Base-by-base conservation (phyloP, 1,139 yeast genomes). In the Geotrichum phurueaensis region DNA sequence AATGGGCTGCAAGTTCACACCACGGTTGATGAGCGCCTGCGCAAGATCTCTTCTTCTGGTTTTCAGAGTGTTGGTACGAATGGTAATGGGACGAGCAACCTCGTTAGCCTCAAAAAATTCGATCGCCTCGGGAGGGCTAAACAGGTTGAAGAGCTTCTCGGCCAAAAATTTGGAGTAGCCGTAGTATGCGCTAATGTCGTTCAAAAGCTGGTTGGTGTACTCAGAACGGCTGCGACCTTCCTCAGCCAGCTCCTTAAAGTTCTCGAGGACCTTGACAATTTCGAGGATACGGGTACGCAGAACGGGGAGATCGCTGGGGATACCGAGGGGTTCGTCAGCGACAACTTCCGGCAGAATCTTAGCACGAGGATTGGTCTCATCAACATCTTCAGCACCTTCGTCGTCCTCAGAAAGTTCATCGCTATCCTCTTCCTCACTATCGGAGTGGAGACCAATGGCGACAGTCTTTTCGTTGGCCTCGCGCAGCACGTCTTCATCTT, bases 31-130 rank as follows among this genome's bases (percentile, higher is more conserved):
- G 65, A 95, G 82, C 15, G 94, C 85, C 75, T 95, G 99, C 1
- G 97, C 97, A 68, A 95, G 82, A 70, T 95, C 98, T 74, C 99
- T 84, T 75, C 99, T 87, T 77, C 97, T 86, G 4, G 98, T 89
- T 71, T 88, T 89, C 66, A 95, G 80, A 29, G 99, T 95, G 75
- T 95, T 95, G 48, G 99, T 91, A 79, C 99, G 87, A 68, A 95
- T 92, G 36, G 99, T 94, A 62, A 94, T 82, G 54, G 99, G 99
- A 75, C 99, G 84, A 45, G 96, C 89, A 62, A 92, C 89, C 78
- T 95, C 99, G 76, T 94, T 94, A 55, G 99, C 98, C 78, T 95
- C 99, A 69, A 95, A 95, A 72, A 95, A 95, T 75, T 94, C 99
- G 82, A 95, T 84, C 20, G 99, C 99, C 78, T 95, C 99, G 20